These are phyloP conservation scores for Diospyros kaki DNA, from an alignment of 148 eudicot genomes.

Conservation along the genomic window DNA sequence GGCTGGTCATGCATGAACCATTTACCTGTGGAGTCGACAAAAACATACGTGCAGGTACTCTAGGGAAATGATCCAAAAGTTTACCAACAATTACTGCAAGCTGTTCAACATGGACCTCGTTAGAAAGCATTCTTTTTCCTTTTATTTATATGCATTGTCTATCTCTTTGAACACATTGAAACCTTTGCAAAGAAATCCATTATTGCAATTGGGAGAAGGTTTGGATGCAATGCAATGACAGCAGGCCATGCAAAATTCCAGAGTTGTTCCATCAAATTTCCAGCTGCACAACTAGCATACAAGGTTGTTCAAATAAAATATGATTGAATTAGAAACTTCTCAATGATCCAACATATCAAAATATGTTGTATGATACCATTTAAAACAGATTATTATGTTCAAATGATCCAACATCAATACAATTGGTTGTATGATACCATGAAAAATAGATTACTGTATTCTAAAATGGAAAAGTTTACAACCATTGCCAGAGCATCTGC, in stretches of 20 bases:
- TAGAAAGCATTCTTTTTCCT: conserved; percentile 9
- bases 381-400: too few relatives aligned
- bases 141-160: background rate
- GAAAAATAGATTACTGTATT: too few relatives aligned
- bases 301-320: conserved; percentile 44
- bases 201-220: conserved; percentile 92
- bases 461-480: background rate
- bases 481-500: background rate
- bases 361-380: background rate
- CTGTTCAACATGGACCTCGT: conserved; percentile 40
- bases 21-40: conserved; percentile 67
- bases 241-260: conserved; percentile 98
- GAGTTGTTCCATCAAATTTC: conserved; percentile 88
- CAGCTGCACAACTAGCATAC: conserved; percentile 82
- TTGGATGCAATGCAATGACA: conserved; percentile 84
- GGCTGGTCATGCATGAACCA: background rate
- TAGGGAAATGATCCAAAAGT: conserved; percentile 82
- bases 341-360: background rate
- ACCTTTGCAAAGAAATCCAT: conserved; percentile 85
- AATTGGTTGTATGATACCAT: background rate
- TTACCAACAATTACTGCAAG: conserved; percentile 73
- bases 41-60: conserved; percentile 69
- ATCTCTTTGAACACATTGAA: conserved; percentile 9
- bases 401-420: background rate
- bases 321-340: conserved; percentile 8